phyloP scores from a whole-genome alignment of 2,329 filamentous ascomycete species.

The Rutstroemia sp. region DNA sequence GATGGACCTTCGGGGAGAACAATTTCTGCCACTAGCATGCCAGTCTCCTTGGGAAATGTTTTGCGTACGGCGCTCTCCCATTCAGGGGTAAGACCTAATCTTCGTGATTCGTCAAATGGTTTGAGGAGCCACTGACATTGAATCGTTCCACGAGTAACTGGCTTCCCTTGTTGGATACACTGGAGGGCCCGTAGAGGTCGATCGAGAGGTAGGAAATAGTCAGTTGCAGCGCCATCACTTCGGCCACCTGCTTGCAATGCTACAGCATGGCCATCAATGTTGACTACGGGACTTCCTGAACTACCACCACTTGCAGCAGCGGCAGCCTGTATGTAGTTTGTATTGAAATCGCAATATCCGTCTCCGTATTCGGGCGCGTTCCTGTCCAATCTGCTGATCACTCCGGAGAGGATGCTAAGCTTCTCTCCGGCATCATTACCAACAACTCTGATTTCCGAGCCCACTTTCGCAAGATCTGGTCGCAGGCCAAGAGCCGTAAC shows the following conservation, averaged over 20 bases:
- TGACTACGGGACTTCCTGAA: conserved; percentile 97
- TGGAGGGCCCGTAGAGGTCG: conserved; percentile 80
- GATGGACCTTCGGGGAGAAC: conserved; percentile 86
- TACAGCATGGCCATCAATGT: conserved; percentile 85
- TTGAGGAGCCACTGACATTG: conserved; percentile 97
- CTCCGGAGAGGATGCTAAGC: conserved; percentile 92
- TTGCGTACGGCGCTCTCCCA: conserved; percentile 83
- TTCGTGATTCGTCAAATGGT: conserved; percentile 92
- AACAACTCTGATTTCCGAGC: conserved; percentile 90
- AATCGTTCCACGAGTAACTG: conserved; percentile 87
- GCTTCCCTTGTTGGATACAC: conserved; percentile 69
- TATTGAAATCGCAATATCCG: conserved; percentile 96
- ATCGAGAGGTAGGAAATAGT: conserved; percentile 94
- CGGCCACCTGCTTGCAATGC: conserved; percentile 91
- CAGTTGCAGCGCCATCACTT: conserved; percentile 89
- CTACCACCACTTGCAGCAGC: conserved; percentile 94
- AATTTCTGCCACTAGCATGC: conserved; percentile 95
- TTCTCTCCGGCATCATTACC: conserved; percentile 99
- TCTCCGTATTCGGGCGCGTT: conserved; percentile 98
- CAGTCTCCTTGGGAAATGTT: conserved; percentile 84
- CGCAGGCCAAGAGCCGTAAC: conserved; percentile 71
- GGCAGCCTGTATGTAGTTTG: conserved; percentile 94
- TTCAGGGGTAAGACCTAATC: conserved; percentile 73
- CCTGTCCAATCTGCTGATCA: conserved; percentile 90
- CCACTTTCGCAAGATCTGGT: conserved; percentile 83